A percentile compares a stretch with the other conserved stretches of the same genome.
phyloP scores from a whole-genome alignment of 2,329 filamentous ascomycete species.

The Aureobasidium namibiae region DNA sequence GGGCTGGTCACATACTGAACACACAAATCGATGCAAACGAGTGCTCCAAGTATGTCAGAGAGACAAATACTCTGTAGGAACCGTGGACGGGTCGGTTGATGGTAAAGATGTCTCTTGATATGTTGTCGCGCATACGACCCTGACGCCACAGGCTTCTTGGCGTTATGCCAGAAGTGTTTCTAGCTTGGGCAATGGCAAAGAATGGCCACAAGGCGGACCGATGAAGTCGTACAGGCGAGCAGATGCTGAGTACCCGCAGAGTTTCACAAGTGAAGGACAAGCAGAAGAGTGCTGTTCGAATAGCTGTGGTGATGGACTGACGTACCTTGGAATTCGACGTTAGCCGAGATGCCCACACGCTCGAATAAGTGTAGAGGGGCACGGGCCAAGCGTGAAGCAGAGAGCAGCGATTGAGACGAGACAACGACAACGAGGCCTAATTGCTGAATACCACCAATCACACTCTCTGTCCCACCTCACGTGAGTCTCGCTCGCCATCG shows the following conservation, averaged over 20 bases:
- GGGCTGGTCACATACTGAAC: too few species aligned
- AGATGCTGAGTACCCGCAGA: not conserved
- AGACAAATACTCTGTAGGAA: not conserved
- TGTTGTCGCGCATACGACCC: not conserved
- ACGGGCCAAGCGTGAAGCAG: conserved; percentile 2
- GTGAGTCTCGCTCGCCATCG: not conserved
- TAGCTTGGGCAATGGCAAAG: not conserved
- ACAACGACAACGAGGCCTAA: conserved; percentile 7
- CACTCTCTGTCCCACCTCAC: not conserved
- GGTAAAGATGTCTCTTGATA: not conserved
- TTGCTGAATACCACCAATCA: not conserved
- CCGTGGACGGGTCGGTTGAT: not conserved
- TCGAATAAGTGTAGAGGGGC: not conserved
- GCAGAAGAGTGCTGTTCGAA: not conserved
- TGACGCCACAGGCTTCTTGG: not conserved
- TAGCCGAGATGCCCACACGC: conserved; percentile 6
- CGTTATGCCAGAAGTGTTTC: too few species aligned
- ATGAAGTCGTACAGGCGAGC: too few species aligned
- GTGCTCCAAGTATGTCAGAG: not conserved
- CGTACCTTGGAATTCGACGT: not conserved
- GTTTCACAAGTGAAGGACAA: not conserved
- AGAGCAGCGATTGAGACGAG: conserved; percentile 1
- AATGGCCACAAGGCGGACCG: not conserved
- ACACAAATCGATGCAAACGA: too few species aligned
- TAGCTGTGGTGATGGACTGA: not conserved